Evolutionary conservation across 306 rosid genomes (phyloP).

Genomic region (Lathyrus tuberosus): DNA sequence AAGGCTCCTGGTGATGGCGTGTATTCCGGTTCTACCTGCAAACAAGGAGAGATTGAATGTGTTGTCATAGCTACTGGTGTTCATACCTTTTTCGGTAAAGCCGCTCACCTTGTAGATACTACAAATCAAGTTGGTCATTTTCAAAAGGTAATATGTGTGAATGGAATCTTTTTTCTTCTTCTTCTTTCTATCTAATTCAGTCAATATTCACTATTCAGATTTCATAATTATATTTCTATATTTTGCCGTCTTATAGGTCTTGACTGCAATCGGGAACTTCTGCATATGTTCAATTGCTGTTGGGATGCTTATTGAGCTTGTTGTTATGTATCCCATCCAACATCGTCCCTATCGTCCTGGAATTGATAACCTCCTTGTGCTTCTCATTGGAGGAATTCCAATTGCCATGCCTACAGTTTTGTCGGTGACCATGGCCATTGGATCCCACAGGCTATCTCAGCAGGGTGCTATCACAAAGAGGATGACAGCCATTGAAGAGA

Average conservation of each 20-base stretch:
- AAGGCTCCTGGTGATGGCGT: constrained; percentile 98
- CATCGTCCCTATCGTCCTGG: constrained; percentile 90
- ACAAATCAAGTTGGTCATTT: constrained; percentile 99
- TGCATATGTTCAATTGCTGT: constrained; percentile 95
- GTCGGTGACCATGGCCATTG: constrained; percentile 98
- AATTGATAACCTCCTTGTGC: constrained; percentile 95
- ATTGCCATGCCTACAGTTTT: constrained; percentile 99
- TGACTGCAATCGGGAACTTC: constrained; percentile 97
- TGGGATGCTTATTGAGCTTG: constrained; percentile 89
- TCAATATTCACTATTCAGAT: constrained; percentile 11
- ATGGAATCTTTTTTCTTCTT: neutral
- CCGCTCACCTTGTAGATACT: constrained; percentile 96
- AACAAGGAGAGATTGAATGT: constrained; percentile 98
- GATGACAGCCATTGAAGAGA: constrained; percentile 99
- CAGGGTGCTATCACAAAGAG: constrained; percentile 99
- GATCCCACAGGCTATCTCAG: constrained; percentile 93
- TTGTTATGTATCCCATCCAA: constrained; percentile 98
- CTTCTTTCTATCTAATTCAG: neutral
- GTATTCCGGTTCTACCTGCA: constrained; percentile 97
- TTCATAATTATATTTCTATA: constrained; percentile 16
- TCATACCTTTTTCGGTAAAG: constrained; percentile 96
- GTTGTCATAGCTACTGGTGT: constrained; percentile 98
- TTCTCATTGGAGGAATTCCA: constrained; percentile 98
- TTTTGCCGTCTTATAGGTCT: constrained; percentile 58
- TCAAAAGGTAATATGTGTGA: constrained; percentile 67